phyloP scores from a whole-genome alignment of 441 rosid species.

The Arabidopsis lyrata region DNA sequence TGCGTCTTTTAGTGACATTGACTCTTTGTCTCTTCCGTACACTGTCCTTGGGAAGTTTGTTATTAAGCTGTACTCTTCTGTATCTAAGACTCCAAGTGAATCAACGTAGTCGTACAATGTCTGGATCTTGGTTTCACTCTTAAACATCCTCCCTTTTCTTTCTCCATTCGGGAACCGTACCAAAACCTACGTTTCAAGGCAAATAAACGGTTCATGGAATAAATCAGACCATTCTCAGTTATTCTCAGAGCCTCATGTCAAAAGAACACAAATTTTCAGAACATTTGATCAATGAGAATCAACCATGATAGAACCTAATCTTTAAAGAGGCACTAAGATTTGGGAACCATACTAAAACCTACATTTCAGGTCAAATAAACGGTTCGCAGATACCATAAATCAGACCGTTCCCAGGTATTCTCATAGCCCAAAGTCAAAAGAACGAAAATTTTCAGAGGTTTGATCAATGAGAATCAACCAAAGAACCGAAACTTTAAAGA shows the following conservation, averaged over 20 bases:
- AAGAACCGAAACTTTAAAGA: background rate
- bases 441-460: background rate
- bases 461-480: background rate
- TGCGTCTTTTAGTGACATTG: slow-evolving; percentile 73
- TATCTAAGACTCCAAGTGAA: slow-evolving; percentile 81
- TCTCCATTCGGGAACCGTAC: slow-evolving; percentile 92
- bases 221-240: background rate
- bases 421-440: background rate
- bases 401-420: background rate
- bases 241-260: background rate
- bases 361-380: slow-evolving; percentile 11
- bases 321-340: slow-evolving; percentile 1
- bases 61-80: slow-evolving; percentile 77
- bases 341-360: slow-evolving; percentile 92
- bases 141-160: slow-evolving; percentile 92
- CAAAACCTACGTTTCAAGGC: slow-evolving; percentile 60
- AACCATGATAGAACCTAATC: background rate
- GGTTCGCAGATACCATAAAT: background rate
- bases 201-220: background rate
- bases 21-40: slow-evolving; percentile 69
- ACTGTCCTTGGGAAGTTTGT: slow-evolving; percentile 87
- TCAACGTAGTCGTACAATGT: slow-evolving; percentile 83
- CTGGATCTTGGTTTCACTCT: slow-evolving; percentile 63
- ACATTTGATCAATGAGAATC: background rate
- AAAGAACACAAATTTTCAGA: background rate